Percentiles rank a stretch among this genome's conserved stretches.
Conservation (phyloP, 306 rosid genomes). For the Ziziphus jujuba region DNA sequence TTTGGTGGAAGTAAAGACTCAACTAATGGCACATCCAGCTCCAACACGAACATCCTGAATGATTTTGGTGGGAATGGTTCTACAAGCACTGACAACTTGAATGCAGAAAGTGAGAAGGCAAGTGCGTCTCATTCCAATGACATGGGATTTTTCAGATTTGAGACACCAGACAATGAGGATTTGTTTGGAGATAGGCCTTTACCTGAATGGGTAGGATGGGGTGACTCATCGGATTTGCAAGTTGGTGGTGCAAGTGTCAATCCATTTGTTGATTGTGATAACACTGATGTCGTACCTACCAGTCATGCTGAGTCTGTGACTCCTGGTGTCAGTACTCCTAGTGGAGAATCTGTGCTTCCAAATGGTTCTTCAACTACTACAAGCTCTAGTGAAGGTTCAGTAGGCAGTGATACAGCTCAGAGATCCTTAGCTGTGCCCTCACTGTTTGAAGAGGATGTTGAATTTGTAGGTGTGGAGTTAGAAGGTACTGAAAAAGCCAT, state of each 20-base stretch:
- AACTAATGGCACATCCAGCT: slow-evolving; percentile 56
- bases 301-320: slow-evolving; percentile 41
- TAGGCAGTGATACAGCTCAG: slow-evolving; percentile 42
- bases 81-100: slow-evolving; percentile 41
- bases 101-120: slow-evolving; percentile 47
- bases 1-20: slow-evolving; percentile 55
- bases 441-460: slow-evolving; percentile 91
- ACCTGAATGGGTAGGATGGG: slow-evolving; percentile 97
- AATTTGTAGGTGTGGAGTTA: slow-evolving; percentile 89
- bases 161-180: slow-evolving; percentile 65
- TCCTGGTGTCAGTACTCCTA: slow-evolving; percentile 40
- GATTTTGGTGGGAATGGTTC: slow-evolving; percentile 51
- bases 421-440: slow-evolving; percentile 67
- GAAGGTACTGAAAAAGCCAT: slow-evolving; percentile 96
- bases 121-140: slow-evolving; percentile 54
- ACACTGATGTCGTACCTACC: slow-evolving; percentile 35
- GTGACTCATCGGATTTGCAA: slow-evolving; percentile 70
- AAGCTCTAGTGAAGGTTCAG: slow-evolving; percentile 44
- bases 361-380: slow-evolving; percentile 61
- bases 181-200: slow-evolving; percentile 70
- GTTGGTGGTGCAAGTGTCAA: slow-evolving; percentile 66
- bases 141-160: slow-evolving; percentile 83
- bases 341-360: slow-evolving; percentile 48
- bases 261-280: slow-evolving; percentile 74
- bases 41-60: slow-evolving; percentile 42